Percentiles rank a stretch among this genome's conserved stretches.
Conservation (phyloP, 306 rosid species). For the Cicer bijugum region DNA sequence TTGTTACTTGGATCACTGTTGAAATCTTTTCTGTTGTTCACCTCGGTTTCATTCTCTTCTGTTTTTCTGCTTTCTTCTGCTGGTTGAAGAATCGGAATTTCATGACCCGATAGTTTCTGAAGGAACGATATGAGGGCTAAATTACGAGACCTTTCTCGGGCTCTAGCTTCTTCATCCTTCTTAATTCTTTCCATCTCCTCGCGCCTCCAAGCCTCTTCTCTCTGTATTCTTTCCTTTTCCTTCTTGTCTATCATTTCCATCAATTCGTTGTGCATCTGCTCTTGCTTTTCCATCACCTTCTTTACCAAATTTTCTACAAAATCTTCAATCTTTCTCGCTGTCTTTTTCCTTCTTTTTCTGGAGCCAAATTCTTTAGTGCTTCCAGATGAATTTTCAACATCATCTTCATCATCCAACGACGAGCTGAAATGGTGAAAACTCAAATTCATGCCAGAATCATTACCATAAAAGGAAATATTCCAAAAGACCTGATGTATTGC, state of each 20-base stretch:
- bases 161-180: slow-evolving; percentile 68
- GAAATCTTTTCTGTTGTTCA: slow-evolving; percentile 44
- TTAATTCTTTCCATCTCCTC: slow-evolving; percentile 64
- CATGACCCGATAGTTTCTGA: slow-evolving; percentile 59
- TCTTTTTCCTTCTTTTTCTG: slow-evolving; percentile 59
- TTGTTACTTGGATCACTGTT: slow-evolving; percentile 47
- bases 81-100: slow-evolving; percentile 56
- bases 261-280: slow-evolving; percentile 73
- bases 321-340: slow-evolving; percentile 51
- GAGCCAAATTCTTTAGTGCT: slow-evolving; percentile 38
- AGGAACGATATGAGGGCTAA: slow-evolving; percentile 68
- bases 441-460: slow-evolving; percentile 16
- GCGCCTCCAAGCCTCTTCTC: slow-evolving; percentile 88
- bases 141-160: slow-evolving; percentile 69
- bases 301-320: slow-evolving; percentile 61
- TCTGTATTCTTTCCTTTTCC: slow-evolving; percentile 69
- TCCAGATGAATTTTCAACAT: slow-evolving; percentile 41
- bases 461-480: neutral
- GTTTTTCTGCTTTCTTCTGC: slow-evolving; percentile 43
- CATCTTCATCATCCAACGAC: slow-evolving; percentile 52
- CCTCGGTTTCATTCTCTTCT: slow-evolving; percentile 53
- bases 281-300: slow-evolving; percentile 80
- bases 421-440: slow-evolving; percentile 56
- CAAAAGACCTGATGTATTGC: neutral
- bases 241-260: slow-evolving; percentile 68